Evolutionary conservation across 805 yeast genomes (phyloP).

Genomic region (Sugiyamaella boreocaroliniensis): DNA sequence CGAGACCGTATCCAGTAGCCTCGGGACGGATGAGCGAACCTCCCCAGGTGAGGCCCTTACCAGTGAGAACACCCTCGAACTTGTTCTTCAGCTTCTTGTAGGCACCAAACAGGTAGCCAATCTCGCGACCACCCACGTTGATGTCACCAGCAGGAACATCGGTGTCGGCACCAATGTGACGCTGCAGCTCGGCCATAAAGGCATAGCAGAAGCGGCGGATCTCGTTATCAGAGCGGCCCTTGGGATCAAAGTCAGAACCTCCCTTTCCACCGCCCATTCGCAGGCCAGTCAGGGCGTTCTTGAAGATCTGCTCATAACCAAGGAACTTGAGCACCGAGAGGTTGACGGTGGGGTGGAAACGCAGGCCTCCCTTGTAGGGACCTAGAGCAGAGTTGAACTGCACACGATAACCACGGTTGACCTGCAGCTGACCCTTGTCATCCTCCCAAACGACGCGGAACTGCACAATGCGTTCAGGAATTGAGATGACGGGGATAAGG

Average conservation of each 20-base stretch:
- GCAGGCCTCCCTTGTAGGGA: constrained; percentile 98
- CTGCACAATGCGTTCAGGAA: constrained; percentile 94
- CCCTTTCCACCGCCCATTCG: constrained; percentile 99
- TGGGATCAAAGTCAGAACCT: constrained; percentile 97
- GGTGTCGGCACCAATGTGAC: constrained; percentile 94
- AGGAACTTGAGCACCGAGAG: constrained; percentile 90
- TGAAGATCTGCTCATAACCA: constrained; percentile 97
- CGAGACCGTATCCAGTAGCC: constrained; percentile 98
- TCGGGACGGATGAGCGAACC: constrained; percentile 98
- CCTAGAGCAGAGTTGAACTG: constrained; percentile 98
- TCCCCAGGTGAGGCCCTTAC: constrained; percentile 98
- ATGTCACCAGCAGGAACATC: constrained; percentile 99
- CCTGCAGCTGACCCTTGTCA: constrained; percentile 84
- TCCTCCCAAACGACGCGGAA: constrained; percentile 98
- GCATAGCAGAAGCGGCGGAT: constrained; percentile 95
- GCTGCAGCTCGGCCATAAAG: constrained; percentile 90
- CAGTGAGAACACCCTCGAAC: constrained; percentile 96
- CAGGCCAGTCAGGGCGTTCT: constrained; percentile 95
- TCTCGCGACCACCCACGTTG: constrained; percentile 96
- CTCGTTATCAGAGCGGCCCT: constrained; percentile 87
- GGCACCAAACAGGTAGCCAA: constrained; percentile 94
- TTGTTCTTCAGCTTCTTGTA: constrained; percentile 85
- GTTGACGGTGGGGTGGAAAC: constrained; percentile 97
- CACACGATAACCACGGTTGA: constrained; percentile 96
- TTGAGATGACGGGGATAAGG: constrained; percentile 81